phyloP scores from a whole-genome alignment of 768 basidiomycete species.

The Coprinopsis strossmayeri region DNA sequence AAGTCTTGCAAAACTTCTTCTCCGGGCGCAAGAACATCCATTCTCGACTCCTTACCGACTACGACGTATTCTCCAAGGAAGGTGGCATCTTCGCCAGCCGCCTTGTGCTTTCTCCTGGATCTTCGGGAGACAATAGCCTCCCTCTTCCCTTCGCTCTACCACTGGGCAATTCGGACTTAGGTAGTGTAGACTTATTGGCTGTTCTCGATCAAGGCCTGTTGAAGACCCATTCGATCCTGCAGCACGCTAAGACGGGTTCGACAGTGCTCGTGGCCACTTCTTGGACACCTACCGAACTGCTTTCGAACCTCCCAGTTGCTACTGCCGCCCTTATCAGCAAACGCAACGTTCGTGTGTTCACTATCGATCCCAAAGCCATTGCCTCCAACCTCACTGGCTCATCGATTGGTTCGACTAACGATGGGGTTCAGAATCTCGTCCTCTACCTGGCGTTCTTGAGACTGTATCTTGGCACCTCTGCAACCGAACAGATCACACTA shows the following conservation, averaged over 20 bases:
- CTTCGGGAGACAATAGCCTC: slow-evolving; percentile 26
- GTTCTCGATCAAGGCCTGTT: slow-evolving; percentile 73
- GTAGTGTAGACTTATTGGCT: slow-evolving; percentile 62
- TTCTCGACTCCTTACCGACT: slow-evolving; percentile 57
- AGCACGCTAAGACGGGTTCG: slow-evolving; percentile 59
- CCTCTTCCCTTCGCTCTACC: slow-evolving; percentile 57
- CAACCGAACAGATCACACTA: slow-evolving; percentile 44
- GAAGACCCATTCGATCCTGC: slow-evolving; percentile 69
- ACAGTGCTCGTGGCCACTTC: slow-evolving; percentile 67
- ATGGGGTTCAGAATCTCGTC: slow-evolving; percentile 48
- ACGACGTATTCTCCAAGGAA: slow-evolving; percentile 70
- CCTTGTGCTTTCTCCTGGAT: slow-evolving; percentile 54
- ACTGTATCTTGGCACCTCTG: slow-evolving; percentile 68
- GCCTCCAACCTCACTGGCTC: slow-evolving; percentile 34
- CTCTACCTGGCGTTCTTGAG: slow-evolving; percentile 79
- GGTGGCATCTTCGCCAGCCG: slow-evolving; percentile 67
- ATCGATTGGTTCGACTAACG: slow-evolving; percentile 25
- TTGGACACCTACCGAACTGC: slow-evolving; percentile 73
- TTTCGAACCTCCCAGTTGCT: slow-evolving; percentile 54
- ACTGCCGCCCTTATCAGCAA: slow-evolving; percentile 40
- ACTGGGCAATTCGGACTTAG: slow-evolving; percentile 37
- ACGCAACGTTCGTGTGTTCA: slow-evolving; percentile 51
- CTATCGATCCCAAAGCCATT: slow-evolving; percentile 50
- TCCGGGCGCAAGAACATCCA: slow-evolving; percentile 40
- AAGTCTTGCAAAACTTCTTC: slow-evolving; percentile 55